phyloP scores from a whole-genome alignment of 1,284 basidiomycete species.

The Austroboletus novae-zelandiae region DNA sequence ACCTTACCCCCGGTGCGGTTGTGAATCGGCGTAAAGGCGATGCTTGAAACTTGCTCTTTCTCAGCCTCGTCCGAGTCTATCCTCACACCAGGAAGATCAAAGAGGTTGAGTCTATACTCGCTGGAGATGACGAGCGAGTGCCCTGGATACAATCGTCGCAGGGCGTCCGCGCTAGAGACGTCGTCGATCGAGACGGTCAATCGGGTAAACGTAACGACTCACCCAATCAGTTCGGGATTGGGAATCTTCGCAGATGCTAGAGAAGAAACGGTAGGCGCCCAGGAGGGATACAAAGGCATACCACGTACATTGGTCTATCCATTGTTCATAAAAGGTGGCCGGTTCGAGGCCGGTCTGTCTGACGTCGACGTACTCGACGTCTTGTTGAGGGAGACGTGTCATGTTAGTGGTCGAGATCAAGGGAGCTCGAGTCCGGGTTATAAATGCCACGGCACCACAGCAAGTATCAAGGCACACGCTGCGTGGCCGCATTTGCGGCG shows the following conservation, averaged over 20 bases:
- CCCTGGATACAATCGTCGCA: slow-evolving; percentile 59
- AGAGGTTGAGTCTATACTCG: slow-evolving; percentile 45
- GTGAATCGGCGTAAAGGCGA: slow-evolving; percentile 48
- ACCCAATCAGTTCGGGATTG: slow-evolving; percentile 48
- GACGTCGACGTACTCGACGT: slow-evolving; percentile 29
- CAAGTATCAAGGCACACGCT: not conserved
- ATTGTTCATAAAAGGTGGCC: slow-evolving; percentile 46
- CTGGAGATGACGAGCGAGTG: slow-evolving; percentile 56
- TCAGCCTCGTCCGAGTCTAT: slow-evolving; percentile 18
- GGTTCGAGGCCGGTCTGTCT: slow-evolving; percentile 8
- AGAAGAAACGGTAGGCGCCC: slow-evolving; percentile 1
- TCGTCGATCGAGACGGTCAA: not conserved
- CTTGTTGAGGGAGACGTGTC: slow-evolving; percentile 11
- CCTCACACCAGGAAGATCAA: slow-evolving; percentile 50
- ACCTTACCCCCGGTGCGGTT: slow-evolving; percentile 38
- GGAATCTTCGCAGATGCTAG: slow-evolving; percentile 51
- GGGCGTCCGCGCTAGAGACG: slow-evolving; percentile 43
- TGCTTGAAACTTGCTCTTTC: slow-evolving; percentile 47
- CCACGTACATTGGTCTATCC: slow-evolving; percentile 52
- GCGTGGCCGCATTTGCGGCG: no score
- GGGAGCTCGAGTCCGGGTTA: not conserved
- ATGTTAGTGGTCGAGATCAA: slow-evolving; percentile 5
- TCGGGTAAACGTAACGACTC: slow-evolving; percentile 14
- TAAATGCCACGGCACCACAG: slow-evolving; percentile 6
- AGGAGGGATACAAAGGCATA: not conserved